A percentile compares a stretch with the other conserved stretches of the same genome.
Evolutionary conservation across 2,329 filamentous ascomycete species (phyloP).

Genomic region (Sphaerulina musiva): DNA sequence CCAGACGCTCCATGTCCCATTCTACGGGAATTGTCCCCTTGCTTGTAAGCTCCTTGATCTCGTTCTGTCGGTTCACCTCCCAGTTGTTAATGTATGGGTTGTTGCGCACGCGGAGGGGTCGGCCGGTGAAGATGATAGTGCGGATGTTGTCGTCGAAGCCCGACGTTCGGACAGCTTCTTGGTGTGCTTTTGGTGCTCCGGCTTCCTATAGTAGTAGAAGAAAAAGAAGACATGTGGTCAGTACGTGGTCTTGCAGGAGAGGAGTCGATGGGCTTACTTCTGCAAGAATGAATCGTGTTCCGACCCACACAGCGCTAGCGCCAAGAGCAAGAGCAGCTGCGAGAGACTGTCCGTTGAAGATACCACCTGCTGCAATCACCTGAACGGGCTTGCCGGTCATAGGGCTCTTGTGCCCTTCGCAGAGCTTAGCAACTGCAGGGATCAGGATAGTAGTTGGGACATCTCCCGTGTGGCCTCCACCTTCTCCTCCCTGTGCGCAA

Average conservation of each 20-base stretch:
- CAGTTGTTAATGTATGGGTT: conserved; percentile 94
- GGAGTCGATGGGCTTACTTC: conserved; percentile 40
- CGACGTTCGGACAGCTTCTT: conserved; percentile 87
- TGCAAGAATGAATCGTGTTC: conserved; percentile 87
- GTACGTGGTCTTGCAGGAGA: background rate
- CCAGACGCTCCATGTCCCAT: conserved; percentile 81
- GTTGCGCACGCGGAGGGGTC: conserved; percentile 84
- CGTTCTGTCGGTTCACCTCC: conserved; percentile 81
- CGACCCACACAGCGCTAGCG: conserved; percentile 88
- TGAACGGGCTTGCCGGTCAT: conserved; percentile 82
- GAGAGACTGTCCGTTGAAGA: conserved; percentile 85
- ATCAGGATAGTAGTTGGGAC: conserved; percentile 89
- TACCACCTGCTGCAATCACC: conserved; percentile 87
- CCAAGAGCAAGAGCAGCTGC: conserved; percentile 90
- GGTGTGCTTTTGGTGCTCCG: conserved; percentile 85
- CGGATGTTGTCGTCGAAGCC: conserved; percentile 93
- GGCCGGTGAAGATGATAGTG: conserved; percentile 97
- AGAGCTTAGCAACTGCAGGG: conserved; percentile 78
- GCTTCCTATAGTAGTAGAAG: conserved; percentile 53
- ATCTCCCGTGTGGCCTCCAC: conserved; percentile 73
- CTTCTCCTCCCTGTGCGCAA: conserved; percentile 96
- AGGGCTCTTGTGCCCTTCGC: conserved; percentile 73
- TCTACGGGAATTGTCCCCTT: conserved; percentile 93
- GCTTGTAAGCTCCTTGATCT: conserved; percentile 86
- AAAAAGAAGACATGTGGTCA: conserved; percentile 5